Conservation (phyloP, 169 alveolate species). For the Perkinsus olseni region DNA sequence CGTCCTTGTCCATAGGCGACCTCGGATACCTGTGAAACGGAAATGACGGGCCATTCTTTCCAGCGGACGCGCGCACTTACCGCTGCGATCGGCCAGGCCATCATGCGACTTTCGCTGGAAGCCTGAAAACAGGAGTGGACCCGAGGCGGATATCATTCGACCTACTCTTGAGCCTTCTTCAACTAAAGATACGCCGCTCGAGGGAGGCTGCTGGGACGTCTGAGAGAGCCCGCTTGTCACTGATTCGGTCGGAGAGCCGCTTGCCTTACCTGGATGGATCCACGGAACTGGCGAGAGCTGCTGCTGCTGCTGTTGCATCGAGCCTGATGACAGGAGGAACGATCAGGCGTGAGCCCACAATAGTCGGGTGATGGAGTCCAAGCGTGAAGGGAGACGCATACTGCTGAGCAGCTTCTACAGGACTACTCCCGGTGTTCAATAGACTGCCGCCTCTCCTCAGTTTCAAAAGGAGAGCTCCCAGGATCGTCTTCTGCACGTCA, state of each 20-base stretch:
- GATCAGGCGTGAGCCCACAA: background rate
- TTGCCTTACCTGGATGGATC: too few relatives aligned
- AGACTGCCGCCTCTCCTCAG: too few relatives aligned
- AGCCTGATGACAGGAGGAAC: background rate
- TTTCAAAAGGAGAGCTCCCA: too few relatives aligned
- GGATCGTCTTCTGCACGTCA: too few relatives aligned
- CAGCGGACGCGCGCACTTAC: background rate
- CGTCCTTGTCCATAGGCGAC: background rate
- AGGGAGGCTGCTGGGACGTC: background rate
- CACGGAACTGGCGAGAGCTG: background rate
- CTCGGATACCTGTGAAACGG: background rate
- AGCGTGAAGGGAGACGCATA: background rate
- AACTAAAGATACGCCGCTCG: background rate
- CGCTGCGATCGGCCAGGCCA: background rate
- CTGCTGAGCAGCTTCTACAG: background rate
- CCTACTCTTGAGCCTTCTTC: background rate
- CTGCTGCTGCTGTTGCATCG: background rate
- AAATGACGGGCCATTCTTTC: background rate
- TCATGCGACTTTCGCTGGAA: background rate
- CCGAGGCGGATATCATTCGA: background rate
- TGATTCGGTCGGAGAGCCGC: too few relatives aligned
- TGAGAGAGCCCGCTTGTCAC: too few relatives aligned
- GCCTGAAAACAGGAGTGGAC: background rate
- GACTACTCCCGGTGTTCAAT: too few relatives aligned
- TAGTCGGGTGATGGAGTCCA: background rate